Base-by-base conservation (phyloP, 2,329 filamentous ascomycete species). In the Aspergillus costaricaensis region DNA sequence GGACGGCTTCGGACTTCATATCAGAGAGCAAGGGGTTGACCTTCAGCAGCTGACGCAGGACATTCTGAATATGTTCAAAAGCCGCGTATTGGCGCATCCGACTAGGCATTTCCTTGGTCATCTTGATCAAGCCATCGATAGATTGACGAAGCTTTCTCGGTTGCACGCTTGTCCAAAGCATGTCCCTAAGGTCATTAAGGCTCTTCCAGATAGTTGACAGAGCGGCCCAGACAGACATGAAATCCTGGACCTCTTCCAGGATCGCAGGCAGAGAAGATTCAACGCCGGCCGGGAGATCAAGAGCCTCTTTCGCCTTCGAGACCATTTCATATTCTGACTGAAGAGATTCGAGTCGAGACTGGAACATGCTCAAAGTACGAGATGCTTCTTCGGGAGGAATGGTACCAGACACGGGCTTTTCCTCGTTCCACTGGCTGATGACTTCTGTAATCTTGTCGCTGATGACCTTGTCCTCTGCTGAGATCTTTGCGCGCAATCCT, bases 1-100 rank as follows among this genome's bases (percentile, higher is more conserved):
- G 89, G 60, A 99, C 92, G 15, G 95, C 94, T 76, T 99, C 95
- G 0, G 94, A 97, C 74, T 97, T 96, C 76, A 99, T 84, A 65
- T 99, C 95, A 4, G 88, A 86, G 3, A 99, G 83, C 36, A 97
- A 83, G 10, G 89, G 83, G 72, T 98, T 99, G 68, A 96, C 92
- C 76, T 96, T 98, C 65, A 97, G 84, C 52, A 96, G 85, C 63
- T 93, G 89, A 48, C 92, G 90, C 43, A 99, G 85, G 30, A 96
- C 91, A 65, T 87, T 92, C 74, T 99, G 96, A 41, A 99, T 92
- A 72, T 99, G 94, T 77, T 99, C 96, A 74, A 99, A 99, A n/a
- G 96, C 96, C 68, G 96, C 94, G 76, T 99, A 99, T 73, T 99
- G 96, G 62, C 96, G 89, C 94, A 99, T 98, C 61, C 95, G 89